Evolutionary conservation across 208 protist genomes (phyloP).

Genomic region (Wallacemonas sp.): DNA sequence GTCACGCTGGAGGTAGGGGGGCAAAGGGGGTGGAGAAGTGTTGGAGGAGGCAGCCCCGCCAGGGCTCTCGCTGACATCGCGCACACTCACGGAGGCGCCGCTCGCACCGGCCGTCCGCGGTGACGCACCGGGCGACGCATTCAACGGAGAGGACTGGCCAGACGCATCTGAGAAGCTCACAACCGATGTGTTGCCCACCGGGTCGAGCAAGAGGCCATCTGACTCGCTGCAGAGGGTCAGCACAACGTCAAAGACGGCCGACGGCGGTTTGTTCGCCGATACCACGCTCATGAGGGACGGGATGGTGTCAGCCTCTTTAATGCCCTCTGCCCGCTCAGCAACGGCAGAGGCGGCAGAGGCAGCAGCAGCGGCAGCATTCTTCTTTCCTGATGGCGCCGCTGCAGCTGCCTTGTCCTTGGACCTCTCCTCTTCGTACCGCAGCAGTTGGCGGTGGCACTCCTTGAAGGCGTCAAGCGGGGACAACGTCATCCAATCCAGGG

Average conservation of each 20-base stretch:
- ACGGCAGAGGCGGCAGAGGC: neutral
- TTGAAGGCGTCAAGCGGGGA: slow-evolving; percentile 25
- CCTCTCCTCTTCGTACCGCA: slow-evolving; percentile 16
- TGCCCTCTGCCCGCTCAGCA: neutral
- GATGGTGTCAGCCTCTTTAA: neutral
- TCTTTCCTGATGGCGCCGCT: neutral
- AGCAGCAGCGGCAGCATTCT: neutral
- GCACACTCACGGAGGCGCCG: too few species aligned
- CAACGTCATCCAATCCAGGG: slow-evolving; percentile 10
- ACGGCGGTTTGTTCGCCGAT: neutral
- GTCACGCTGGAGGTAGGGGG: slow-evolving; percentile 17
- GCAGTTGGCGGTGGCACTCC: slow-evolving; percentile 18
- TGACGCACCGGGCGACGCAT: neutral
- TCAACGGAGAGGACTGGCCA: neutral
- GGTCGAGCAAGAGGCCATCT: neutral
- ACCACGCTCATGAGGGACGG: neutral
- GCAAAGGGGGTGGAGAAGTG: neutral
- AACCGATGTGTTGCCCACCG: neutral
- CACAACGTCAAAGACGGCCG: neutral
- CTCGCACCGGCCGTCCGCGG: too few species aligned
- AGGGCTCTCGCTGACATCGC: neutral
- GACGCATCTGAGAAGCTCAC: neutral
- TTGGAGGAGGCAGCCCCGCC: slow-evolving; percentile 15
- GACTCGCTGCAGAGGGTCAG: neutral
- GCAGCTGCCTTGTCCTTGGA: slow-evolving; percentile 3